Conservation (phyloP, 2,329 filamentous ascomycete genomes). For the Pestalotiopsis sp. region DNA sequence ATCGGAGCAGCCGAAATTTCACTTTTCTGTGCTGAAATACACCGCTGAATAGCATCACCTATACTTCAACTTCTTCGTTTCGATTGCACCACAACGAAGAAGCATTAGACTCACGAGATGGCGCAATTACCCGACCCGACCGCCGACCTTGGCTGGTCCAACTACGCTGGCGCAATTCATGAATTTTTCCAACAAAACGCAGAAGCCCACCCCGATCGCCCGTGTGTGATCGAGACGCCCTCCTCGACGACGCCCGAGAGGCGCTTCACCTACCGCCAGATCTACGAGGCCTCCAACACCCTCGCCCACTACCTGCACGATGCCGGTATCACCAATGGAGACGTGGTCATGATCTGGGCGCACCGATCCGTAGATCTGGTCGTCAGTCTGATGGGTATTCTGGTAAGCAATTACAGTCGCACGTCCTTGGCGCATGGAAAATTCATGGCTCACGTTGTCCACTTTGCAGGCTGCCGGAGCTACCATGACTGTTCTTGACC, state of each 20-base stretch:
- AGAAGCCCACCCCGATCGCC: constrained; percentile 60
- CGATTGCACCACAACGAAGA: constrained; percentile 13
- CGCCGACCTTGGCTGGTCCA: constrained; percentile 65
- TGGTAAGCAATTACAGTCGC: constrained; percentile 34
- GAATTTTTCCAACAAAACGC: constrained; percentile 70
- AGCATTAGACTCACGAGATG: constrained; percentile 14
- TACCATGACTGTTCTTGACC: constrained; percentile 71
- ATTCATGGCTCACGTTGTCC: constrained; percentile 33
- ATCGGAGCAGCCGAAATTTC: constrained; percentile 7
- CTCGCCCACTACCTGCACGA: constrained; percentile 77
- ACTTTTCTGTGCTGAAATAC: background rate
- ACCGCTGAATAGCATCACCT: background rate
- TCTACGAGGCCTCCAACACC: constrained; percentile 79
- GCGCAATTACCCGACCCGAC: constrained; percentile 61
- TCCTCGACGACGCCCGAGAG: constrained; percentile 53
- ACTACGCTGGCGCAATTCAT: constrained; percentile 67
- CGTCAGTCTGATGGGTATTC: constrained; percentile 74
- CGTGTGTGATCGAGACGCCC: constrained; percentile 51
- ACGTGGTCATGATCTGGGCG: constrained; percentile 92
- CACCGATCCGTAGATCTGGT: constrained; percentile 72
- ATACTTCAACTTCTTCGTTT: constrained; percentile 18
- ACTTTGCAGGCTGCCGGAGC: constrained; percentile 47
- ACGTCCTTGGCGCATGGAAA: constrained; percentile 33
- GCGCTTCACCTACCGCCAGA: constrained; percentile 80
- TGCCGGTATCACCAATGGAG: constrained; percentile 71